A percentile compares a stretch with the other conserved stretches of the same genome.
These are phyloP conservation scores for Puccinia hordei DNA, from an alignment of 1,284 basidiomycete genomes.

Conservation along the genomic window DNA sequence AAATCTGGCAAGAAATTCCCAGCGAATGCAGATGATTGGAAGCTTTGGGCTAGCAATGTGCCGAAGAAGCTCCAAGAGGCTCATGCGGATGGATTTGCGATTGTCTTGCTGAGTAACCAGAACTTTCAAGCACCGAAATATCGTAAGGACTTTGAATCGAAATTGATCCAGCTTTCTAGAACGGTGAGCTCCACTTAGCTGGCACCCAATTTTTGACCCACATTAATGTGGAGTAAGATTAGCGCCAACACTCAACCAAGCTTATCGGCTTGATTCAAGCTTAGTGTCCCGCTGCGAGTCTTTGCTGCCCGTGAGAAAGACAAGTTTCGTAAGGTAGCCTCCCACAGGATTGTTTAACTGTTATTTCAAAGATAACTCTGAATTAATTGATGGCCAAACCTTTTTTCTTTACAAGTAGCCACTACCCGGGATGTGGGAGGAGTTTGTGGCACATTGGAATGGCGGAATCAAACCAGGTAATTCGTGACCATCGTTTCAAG, in stretches of 20 bases:
- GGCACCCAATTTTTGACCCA: constrained; percentile 5
- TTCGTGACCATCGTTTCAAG: background rate
- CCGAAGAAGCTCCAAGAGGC: constrained; percentile 68
- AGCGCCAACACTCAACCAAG: background rate
- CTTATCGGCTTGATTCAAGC: constrained; percentile 60
- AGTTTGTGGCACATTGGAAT: constrained; percentile 39
- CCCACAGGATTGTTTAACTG: background rate
- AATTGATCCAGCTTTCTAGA: constrained; percentile 70
- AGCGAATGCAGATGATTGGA: constrained; percentile 65
- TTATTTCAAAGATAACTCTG: background rate
- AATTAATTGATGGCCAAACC: background rate
- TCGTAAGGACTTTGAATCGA: constrained; percentile 70
- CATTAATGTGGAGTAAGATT: constrained; percentile 16
- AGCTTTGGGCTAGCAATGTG: constrained; percentile 75
- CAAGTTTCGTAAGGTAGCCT: constrained; percentile 68
- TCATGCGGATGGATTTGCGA: constrained; percentile 67
- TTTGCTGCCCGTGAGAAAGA: constrained; percentile 77
- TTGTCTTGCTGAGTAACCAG: constrained; percentile 36
- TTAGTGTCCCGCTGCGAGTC: constrained; percentile 75
- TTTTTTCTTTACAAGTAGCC: constrained; percentile 61
- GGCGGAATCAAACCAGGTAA: constrained; percentile 34
- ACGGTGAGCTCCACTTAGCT: constrained; percentile 64
- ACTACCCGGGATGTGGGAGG: constrained; percentile 79
- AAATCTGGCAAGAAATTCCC: constrained; percentile 64
- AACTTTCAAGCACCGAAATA: constrained; percentile 64